Percentiles rank a stretch among this genome's conserved stretches.
These are phyloP conservation scores for Cyclocybe aegerita DNA, from an alignment of 768 basidiomycete species.

Conservation along the genomic window DNA sequence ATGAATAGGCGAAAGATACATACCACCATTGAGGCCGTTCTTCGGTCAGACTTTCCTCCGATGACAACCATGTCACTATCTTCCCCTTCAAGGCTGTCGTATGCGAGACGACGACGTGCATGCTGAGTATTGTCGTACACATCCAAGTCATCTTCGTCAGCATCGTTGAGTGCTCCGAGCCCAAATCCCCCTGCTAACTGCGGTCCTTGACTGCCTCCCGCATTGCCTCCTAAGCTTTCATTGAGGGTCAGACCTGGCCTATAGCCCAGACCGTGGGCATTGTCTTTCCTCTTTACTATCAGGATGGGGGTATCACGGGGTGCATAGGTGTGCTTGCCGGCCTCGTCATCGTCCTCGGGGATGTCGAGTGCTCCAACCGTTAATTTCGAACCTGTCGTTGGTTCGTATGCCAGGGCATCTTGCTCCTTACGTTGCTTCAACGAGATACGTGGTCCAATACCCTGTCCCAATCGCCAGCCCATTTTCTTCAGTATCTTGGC, in stretches of 20 bases:
- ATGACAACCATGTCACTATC: slow-evolving; percentile 58
- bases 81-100: slow-evolving; percentile 62
- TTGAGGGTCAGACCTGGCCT: slow-evolving; percentile 59
- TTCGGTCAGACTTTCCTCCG: slow-evolving; percentile 28
- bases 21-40: slow-evolving; percentile 26
- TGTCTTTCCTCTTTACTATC: slow-evolving; percentile 66
- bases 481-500: slow-evolving; percentile 89
- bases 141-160: slow-evolving; percentile 90
- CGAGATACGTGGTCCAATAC: slow-evolving; percentile 87
- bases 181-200: slow-evolving; percentile 78
- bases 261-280: slow-evolving; percentile 82
- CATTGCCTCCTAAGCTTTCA: slow-evolving; percentile 51
- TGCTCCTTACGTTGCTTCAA: slow-evolving; percentile 73
- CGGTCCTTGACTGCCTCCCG: slow-evolving; percentile 40
- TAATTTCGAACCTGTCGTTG: slow-evolving; percentile 27
- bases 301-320: slow-evolving; percentile 75
- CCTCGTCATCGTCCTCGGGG: slow-evolving; percentile 74
- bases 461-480: slow-evolving; percentile 94
- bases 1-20: slow-evolving; percentile 14
- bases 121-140: slow-evolving; percentile 60
- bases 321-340: slow-evolving; percentile 83
- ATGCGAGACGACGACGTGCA: slow-evolving; percentile 55
- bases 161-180: slow-evolving; percentile 87
- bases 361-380: slow-evolving; percentile 32
- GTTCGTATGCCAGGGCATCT: slow-evolving; percentile 48